A percentile compares a stretch with the other conserved stretches of the same genome.
Conservation (phyloP, 495 filamentous ascomycete species). For the Bacidia rubella region DNA sequence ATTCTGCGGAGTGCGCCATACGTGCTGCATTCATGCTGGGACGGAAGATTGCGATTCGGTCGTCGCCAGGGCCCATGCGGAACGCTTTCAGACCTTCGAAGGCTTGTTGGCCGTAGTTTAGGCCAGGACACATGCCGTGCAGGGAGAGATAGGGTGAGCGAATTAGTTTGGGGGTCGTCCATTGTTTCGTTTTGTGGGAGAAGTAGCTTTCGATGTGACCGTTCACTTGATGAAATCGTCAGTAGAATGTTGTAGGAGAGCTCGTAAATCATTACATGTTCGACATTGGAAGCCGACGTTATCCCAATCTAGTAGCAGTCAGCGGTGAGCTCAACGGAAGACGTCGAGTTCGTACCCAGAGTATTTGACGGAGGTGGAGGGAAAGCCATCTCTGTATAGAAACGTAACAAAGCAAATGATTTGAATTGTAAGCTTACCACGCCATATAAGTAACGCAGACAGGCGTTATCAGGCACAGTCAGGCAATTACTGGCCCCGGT, state of each 20-base stretch:
- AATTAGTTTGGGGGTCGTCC: slow-evolving; percentile 62
- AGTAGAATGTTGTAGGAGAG: neutral
- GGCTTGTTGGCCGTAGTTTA: slow-evolving; percentile 90
- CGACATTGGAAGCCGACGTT: slow-evolving; percentile 84
- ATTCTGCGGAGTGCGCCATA: slow-evolving; percentile 61
- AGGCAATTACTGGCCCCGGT: too few species aligned
- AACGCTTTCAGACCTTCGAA: slow-evolving; percentile 92
- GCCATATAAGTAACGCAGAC: too few species aligned
- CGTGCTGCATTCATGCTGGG: slow-evolving; percentile 68
- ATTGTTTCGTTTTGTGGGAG: slow-evolving; percentile 53
- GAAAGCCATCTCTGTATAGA: slow-evolving; percentile 34
- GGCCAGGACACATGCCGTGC: slow-evolving; percentile 78
- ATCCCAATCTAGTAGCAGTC: slow-evolving; percentile 52
- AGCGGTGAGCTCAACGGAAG: neutral
- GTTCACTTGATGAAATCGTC: slow-evolving; percentile 43
- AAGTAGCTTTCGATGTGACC: slow-evolving; percentile 67
- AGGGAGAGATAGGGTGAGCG: slow-evolving; percentile 63
- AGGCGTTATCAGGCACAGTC: too few species aligned
- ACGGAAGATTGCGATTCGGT: slow-evolving; percentile 64
- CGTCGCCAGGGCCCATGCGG: slow-evolving; percentile 44
- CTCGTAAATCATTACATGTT: slow-evolving; percentile 45
- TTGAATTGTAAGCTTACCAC: too few species aligned
- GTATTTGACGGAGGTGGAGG: slow-evolving; percentile 71
- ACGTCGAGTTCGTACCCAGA: slow-evolving; percentile 41
- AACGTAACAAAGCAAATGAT: too few species aligned